Conservation (phyloP, 2,329 filamentous ascomycete genomes). For the Camillea tinctor region DNA sequence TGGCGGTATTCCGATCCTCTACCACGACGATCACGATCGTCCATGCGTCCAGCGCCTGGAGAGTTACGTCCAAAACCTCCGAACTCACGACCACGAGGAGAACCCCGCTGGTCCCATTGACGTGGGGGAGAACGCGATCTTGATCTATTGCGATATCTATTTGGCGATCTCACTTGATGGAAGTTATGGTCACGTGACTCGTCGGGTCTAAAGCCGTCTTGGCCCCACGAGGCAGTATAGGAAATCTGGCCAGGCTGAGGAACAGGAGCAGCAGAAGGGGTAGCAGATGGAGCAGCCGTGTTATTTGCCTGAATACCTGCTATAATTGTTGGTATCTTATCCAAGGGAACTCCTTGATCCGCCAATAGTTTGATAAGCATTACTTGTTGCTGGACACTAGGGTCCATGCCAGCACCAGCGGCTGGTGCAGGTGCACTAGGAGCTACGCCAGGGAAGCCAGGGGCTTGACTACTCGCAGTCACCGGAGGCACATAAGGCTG, state of each 20-base stretch:
- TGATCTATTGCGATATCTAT: conserved; percentile 61
- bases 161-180: conserved; percentile 63
- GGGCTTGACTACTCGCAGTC: conserved; percentile 38
- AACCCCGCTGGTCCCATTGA: conserved; percentile 65
- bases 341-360: conserved; percentile 72
- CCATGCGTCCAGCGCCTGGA: conserved; percentile 58
- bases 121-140: conserved; percentile 79
- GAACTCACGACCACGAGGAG: conserved; percentile 64
- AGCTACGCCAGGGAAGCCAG: conserved; percentile 36
- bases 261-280: conserved; percentile 35
- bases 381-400: conserved; percentile 67
- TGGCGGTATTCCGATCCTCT: conserved; percentile 76
- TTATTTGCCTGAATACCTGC: conserved; percentile 48
- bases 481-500: conserved; percentile 31
- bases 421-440: conserved; percentile 36
- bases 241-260: conserved; percentile 42
- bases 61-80: conserved; percentile 72
- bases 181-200: conserved; percentile 57
- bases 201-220: conserved; percentile 37
- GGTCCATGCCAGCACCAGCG: conserved; percentile 42
- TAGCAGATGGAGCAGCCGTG: conserved; percentile 33
- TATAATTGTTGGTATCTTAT: conserved; percentile 67
- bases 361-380: conserved; percentile 73
- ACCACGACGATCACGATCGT: conserved; percentile 54
- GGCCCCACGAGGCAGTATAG: conserved; percentile 39